Evolutionary conservation across 352 stramenopile genomes (phyloP), one percentile per base, ranked within the genome.

Genomic region (Phytophthora pseudosyringae): DNA sequence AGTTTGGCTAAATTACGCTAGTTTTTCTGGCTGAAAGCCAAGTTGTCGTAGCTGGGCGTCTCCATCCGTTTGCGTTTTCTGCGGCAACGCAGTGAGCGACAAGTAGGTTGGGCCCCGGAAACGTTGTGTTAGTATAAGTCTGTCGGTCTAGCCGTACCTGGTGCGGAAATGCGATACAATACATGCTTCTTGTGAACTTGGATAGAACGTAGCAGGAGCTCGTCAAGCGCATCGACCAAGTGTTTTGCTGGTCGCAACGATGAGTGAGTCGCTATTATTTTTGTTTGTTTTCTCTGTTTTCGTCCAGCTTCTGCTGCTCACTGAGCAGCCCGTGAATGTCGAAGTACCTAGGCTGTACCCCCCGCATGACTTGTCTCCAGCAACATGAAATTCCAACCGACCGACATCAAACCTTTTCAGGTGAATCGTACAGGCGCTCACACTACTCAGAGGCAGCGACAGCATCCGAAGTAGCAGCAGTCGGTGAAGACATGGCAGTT

Each of bases 1-100:
- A 45, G 51, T 61, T 69, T 67, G 67, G 49, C 50, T 70, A 59
- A 65, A 70, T 59, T 68, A 59, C 61, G 45, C 61, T 63, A 54
- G 55, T 45, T 26, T 75, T 21, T 59, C 9, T 43, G 35, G 31
- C 43, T 35, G 31, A 10, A 15, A 57, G 33, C 35, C 36, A 60
- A n/a, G 40, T 29, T 65, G 48, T 28, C 29, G 57, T 53, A 51
- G 60, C 51, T 56, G 35, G 33, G 32, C 21, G 54, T 46, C 51
- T 69, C 31, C 11, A 50, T 59, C 36, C 53, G 45, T 48, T 29
- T 56, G 38, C 50, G 16, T 53, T 50, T 52, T 68, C 21, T 57
- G 60, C 28, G 28, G 39, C 49, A 60, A 57, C 33, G 56, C 53
- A 44, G 38, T 47, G 39, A 46, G 26, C 43, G 62, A 48, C 21